phyloP scores from a whole-genome alignment of 164 flowering plant genomes.

The Euptelea pleiosperma region DNA sequence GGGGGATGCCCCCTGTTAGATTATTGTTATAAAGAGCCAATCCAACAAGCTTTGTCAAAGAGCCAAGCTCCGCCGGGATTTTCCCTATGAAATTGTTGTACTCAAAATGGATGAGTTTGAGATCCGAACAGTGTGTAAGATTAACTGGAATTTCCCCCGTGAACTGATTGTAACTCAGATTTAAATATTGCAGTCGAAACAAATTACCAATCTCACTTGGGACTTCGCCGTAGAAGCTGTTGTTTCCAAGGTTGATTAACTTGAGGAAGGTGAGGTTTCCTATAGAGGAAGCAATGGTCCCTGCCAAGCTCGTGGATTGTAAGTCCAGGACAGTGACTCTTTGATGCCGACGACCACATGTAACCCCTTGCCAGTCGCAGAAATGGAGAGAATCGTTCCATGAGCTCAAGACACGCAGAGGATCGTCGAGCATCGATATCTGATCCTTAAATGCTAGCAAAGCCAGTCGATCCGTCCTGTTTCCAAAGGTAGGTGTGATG shows the following conservation, averaged over 20 bases:
- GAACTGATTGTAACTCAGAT: too few relatives aligned
- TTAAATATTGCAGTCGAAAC: constrained; percentile 1
- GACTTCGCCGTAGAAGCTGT: constrained; percentile 26
- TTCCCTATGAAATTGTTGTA: too few relatives aligned
- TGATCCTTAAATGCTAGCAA: constrained; percentile 5
- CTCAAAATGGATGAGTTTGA: too few relatives aligned
- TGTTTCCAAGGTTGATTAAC: constrained; percentile 15
- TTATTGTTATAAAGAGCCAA: too few relatives aligned
- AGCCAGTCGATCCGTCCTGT: background rate
- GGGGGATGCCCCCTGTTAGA: too few relatives aligned
- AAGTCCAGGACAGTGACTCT: constrained; percentile 21
- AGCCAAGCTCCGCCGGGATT: too few relatives aligned
- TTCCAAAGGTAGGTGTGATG: background rate
- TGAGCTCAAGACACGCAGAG: background rate
- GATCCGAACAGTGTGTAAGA: too few relatives aligned
- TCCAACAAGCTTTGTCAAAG: too few relatives aligned
- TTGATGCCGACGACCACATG: constrained; percentile 16
- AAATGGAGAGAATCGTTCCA: constrained; percentile 13
- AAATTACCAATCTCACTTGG: constrained; percentile 20
- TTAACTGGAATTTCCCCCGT: too few relatives aligned
- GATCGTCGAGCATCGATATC: constrained; percentile 7
- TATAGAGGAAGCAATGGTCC: constrained; percentile 19
- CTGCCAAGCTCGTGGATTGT: background rate
- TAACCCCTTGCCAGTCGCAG: constrained; percentile 14
- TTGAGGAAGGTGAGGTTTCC: constrained; percentile 30